A percentile compares a stretch with the other conserved stretches of the same genome.
Evolutionary conservation across 78 protist species (phyloP).

Genomic region (Dictyostelium discoideum): DNA sequence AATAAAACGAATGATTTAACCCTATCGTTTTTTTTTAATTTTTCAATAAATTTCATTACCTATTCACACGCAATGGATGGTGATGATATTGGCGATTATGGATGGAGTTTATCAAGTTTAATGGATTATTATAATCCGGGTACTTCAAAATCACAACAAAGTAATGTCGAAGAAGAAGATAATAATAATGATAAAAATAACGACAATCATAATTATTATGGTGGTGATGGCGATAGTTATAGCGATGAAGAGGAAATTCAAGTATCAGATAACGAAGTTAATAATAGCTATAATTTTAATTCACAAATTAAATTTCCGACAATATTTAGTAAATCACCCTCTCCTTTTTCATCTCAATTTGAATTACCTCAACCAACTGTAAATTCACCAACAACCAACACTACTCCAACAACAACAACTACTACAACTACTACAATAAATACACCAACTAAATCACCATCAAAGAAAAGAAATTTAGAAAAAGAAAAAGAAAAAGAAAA

Average conservation of each 20-base stretch:
- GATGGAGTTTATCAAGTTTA: slow-evolving; percentile 25
- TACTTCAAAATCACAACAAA: neutral
- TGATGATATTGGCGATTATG: neutral
- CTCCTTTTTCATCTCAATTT: neutral
- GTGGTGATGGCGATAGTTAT: neutral
- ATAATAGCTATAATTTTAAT: neutral
- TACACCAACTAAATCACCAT: neutral
- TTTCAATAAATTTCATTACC: neutral
- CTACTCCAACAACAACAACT: neutral
- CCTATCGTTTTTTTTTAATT: neutral
- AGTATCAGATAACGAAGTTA: neutral
- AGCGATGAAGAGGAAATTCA: neutral
- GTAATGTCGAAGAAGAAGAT: neutral
- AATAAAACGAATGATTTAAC: neutral
- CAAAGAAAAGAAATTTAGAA: neutral
- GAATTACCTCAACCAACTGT: neutral
- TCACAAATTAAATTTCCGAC: neutral
- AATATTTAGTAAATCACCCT: no score
- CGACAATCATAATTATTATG: neutral
- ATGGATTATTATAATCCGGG: slow-evolving; percentile 20
- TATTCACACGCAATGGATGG: neutral
- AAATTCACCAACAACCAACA: neutral
- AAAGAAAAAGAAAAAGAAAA: neutral
- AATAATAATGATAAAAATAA: neutral
- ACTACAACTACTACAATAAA: neutral